Evolutionary conservation across 371 early-diverging fungal genomes (phyloP).

Genomic region (Mucor sp.): DNA sequence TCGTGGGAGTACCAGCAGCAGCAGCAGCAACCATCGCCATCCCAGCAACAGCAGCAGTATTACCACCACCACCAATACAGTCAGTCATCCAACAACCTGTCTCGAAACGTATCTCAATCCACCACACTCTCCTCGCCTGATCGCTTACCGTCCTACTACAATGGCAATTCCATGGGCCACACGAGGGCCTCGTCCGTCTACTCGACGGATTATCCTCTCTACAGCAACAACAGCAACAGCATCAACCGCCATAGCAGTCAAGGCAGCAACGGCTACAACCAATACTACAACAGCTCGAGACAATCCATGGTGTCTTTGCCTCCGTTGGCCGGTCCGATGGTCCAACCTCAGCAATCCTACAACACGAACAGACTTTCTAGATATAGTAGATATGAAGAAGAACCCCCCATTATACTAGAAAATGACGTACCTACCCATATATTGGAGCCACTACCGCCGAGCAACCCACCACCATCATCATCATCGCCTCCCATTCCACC

Average conservation of each 20-base stretch:
- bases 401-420: not conserved
- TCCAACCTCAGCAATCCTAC: not conserved
- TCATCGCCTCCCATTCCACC: not conserved
- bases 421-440: slow-evolving; percentile 28
- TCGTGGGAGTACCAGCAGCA: slow-evolving; percentile 20
- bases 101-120: slow-evolving; percentile 28
- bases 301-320: slow-evolving; percentile 5
- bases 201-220: not conserved
- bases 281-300: not conserved
- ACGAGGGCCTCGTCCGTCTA: not conserved
- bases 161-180: not conserved
- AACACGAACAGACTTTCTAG: slow-evolving; percentile 3
- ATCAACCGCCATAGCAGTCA: not conserved
- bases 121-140: slow-evolving; percentile 28
- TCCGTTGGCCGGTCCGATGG: slow-evolving; percentile 4
- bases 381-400: not conserved
- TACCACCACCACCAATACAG: slow-evolving; percentile 8
- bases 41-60: not conserved
- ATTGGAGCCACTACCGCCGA: slow-evolving; percentile 8
- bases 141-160: slow-evolving; percentile 13
- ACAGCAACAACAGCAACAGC: not conserved
- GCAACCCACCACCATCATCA: not conserved
- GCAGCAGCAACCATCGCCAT: not conserved
- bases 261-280: not conserved
- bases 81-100: slow-evolving; percentile 28